Percentiles rank a stretch among this genome's conserved stretches.
Evolutionary conservation across 805 yeast genomes (phyloP).

Genomic region (Ogataea populi-albae): DNA sequence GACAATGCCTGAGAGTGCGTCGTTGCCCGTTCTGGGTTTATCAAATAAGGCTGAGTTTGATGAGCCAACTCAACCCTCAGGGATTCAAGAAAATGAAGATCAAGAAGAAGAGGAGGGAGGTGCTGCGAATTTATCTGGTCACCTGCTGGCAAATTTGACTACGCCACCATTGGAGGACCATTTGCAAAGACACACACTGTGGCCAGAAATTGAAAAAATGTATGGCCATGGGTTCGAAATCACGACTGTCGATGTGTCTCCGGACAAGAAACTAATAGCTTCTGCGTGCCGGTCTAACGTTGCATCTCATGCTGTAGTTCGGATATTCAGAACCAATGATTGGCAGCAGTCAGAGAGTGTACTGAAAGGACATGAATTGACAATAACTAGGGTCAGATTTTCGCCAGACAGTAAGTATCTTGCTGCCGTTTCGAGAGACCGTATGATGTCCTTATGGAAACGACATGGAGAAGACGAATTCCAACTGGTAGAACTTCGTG

Average conservation of each 20-base stretch:
- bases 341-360: slow-evolving; percentile 62
- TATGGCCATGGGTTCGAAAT: slow-evolving; percentile 98
- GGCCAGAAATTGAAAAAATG: slow-evolving; percentile 92
- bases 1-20: slow-evolving; percentile 76
- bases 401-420: slow-evolving; percentile 65
- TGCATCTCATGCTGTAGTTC: slow-evolving; percentile 77
- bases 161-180: slow-evolving; percentile 87
- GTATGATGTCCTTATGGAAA: slow-evolving; percentile 78
- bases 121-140: slow-evolving; percentile 41
- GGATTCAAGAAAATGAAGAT: slow-evolving; percentile 41
- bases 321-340: slow-evolving; percentile 62
- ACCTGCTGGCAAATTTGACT: slow-evolving; percentile 43
- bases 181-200: slow-evolving; percentile 83
- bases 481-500: slow-evolving; percentile 31
- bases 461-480: slow-evolving; percentile 31
- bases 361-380: slow-evolving; percentile 71
- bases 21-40: slow-evolving; percentile 88
- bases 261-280: slow-evolving; percentile 63
- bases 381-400: slow-evolving; percentile 80
- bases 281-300: slow-evolving; percentile 90
- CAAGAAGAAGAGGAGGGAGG: slow-evolving; percentile 32
- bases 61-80: slow-evolving; percentile 20
- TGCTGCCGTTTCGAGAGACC: slow-evolving; percentile 82
- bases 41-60: slow-evolving; percentile 81
- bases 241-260: slow-evolving; percentile 69